These are phyloP conservation scores for Penicillium freii DNA, from an alignment of 2,329 filamentous ascomycete species.

Conservation along the genomic window DNA sequence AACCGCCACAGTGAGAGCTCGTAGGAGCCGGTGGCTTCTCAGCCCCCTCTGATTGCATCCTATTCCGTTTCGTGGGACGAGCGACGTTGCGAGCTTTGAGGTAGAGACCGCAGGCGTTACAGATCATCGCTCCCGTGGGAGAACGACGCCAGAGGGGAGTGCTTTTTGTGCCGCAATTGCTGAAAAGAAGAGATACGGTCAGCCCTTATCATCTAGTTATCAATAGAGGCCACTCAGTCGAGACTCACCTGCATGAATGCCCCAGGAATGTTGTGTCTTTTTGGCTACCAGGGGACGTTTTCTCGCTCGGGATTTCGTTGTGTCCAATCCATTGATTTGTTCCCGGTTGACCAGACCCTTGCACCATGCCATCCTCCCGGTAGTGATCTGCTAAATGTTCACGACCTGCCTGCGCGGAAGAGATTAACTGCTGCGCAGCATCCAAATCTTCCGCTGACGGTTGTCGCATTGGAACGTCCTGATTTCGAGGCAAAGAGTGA, in stretches of 20 bases:
- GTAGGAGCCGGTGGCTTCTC: constrained; percentile 27
- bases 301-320: constrained; percentile 20
- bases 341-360: constrained; percentile 14
- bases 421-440: constrained; percentile 49
- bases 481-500: constrained; percentile 32
- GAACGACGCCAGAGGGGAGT: constrained; percentile 94
- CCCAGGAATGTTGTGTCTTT: constrained; percentile 42
- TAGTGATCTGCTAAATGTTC: constrained; percentile 34
- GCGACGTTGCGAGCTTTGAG: constrained; percentile 89
- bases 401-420: constrained; percentile 46
- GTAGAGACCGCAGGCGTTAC: constrained; percentile 95
- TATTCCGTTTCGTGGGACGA: constrained; percentile 85
- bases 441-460: constrained; percentile 49
- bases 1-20: constrained; percentile 33
- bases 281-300: constrained; percentile 35
- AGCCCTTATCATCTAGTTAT: constrained; percentile 4
- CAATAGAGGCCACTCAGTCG: not conserved
- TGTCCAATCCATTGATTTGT: constrained; percentile 15
- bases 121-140: constrained; percentile 89
- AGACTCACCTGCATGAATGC: constrained; percentile 43
- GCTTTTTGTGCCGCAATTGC: constrained; percentile 91
- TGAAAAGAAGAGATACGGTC: constrained; percentile 40
- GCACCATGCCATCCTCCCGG: constrained; percentile 21
- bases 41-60: constrained; percentile 40
- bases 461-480: constrained; percentile 39